Base-by-base conservation (phyloP, 2,329 filamentous ascomycete species). In the Trichoderma sp. region DNA sequence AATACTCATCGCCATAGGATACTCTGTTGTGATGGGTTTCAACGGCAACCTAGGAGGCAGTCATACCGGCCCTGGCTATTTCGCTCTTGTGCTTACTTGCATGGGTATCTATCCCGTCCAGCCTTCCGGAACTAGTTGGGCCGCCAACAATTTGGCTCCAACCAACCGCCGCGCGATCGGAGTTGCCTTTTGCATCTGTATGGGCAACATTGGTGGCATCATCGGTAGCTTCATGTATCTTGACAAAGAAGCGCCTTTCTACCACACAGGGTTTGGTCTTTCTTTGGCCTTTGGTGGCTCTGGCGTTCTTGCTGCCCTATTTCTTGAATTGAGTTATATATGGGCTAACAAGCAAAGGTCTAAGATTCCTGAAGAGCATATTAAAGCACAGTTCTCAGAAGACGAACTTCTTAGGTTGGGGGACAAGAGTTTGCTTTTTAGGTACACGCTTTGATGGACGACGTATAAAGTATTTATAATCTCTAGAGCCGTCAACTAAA, bases 21-120 rank as follows among this genome's bases (percentile, higher is more conserved):
- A 92, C 74, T 68, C 71, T 24, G 73, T 78, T 72, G 75, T 81
- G 13, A 90, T 93, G 84, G 81, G 91, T 0, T 79, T 92, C 1
- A 83, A 85, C 1, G 85, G 83, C n/a, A 78, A 82, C 1, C 77
- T 78, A 1, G 43, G 21, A 6, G 72, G 71, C 18, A 72, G 54
- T 43, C 73, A 81, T 1, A 79, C 89, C 0, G 82, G 83, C 1
- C 83, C 89, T 1, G 86, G 88, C 65, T 93, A 93, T 74, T 88
- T 89, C 0, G 90, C 88, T 1, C 87, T 86, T 0, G 91, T 92
- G 75, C 81, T 93, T 0, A 89, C 86, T 0, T 89, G 89, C 0
- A 81, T 91, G 68, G 90, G 90, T 0, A 91, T 92, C 66, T 92
- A 92, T 73, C 90, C 90, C 0, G 87, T 85, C 58, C 87, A 91